These are phyloP conservation scores for Ettlia oleoabundans DNA, from an alignment of 139 green algal species.

Conservation along the genomic window DNA sequence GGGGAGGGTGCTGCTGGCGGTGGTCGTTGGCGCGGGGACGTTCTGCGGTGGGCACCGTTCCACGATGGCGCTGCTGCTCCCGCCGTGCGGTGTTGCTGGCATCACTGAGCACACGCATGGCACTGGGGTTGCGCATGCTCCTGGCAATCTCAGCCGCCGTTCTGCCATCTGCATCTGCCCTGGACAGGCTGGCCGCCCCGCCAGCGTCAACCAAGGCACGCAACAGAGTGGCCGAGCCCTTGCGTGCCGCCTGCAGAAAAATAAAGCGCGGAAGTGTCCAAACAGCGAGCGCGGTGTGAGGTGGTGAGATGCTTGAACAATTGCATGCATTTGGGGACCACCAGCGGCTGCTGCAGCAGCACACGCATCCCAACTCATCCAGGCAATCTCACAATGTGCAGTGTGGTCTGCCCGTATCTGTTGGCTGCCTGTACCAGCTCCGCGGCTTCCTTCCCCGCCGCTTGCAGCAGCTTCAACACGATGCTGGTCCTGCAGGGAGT, in stretches of 20 bases:
- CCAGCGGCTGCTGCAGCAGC: no score
- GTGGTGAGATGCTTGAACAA: no score
- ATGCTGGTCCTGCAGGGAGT: conserved; percentile 16
- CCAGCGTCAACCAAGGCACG: conserved; percentile 56
- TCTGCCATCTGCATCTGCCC: conserved; percentile 21
- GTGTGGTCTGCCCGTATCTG: conserved; percentile 53
- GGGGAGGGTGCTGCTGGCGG: background rate
- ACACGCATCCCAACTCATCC: no score
- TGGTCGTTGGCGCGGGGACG: background rate
- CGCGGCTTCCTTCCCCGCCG: conserved; percentile 44
- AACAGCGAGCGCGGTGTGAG: no score
- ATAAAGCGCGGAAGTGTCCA: no score
- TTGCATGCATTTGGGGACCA: no score
- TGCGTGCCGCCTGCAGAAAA: conserved; percentile 82
- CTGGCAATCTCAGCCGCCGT: conserved; percentile 36
- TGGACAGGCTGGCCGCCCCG: conserved; percentile 8
- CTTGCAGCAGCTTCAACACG: conserved; percentile 57
- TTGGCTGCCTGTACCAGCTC: conserved; percentile 54
- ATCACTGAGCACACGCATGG: background rate
- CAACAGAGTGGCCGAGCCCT: conserved; percentile 59
- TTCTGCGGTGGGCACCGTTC: conserved; percentile 19
- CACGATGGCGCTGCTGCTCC: background rate
- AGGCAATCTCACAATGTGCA: conserved; percentile 9
- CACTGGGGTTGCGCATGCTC: conserved; percentile 30
- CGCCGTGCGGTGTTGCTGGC: background rate